phyloP scores from a whole-genome alignment of 441 rosid species.

The Dalechampia spathulata region DNA sequence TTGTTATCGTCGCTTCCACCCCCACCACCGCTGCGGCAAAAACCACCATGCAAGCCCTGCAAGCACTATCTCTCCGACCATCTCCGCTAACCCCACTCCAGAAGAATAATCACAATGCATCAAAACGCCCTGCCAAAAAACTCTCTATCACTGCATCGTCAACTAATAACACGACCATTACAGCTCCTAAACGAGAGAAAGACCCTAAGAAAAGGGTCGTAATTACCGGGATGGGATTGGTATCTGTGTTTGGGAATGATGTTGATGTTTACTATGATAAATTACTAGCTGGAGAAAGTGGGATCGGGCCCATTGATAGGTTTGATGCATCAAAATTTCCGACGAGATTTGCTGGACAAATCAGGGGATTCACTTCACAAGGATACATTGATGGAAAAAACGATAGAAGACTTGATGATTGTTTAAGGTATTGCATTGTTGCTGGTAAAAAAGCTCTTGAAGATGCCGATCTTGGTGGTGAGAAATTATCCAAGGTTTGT shows the following conservation, averaged over 20 bases:
- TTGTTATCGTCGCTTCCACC: constrained; percentile 25
- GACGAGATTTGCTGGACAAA: constrained; percentile 94
- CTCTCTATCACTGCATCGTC: constrained; percentile 50
- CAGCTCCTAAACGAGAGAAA: constrained; percentile 83
- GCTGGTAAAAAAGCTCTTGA: constrained; percentile 94
- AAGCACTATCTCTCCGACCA: constrained; percentile 44
- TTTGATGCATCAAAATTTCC: constrained; percentile 96
- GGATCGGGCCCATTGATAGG: constrained; percentile 78
- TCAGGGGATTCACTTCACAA: constrained; percentile 68
- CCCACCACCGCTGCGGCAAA: neutral
- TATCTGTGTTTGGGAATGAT: constrained; percentile 91
- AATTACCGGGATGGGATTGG: constrained; percentile 88
- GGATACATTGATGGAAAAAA: constrained; percentile 94
- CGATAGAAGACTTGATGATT: constrained; percentile 88
- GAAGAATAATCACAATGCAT: constrained; percentile 22
- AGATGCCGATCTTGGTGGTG: constrained; percentile 83
- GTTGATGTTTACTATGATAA: constrained; percentile 75
- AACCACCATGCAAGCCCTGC: constrained; percentile 62
- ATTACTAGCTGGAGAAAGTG: constrained; percentile 83
- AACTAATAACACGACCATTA: constrained; percentile 33
- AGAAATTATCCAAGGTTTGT: constrained; percentile 50
- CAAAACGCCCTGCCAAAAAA: constrained; percentile 20
- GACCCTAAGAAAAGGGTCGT: constrained; percentile 97
- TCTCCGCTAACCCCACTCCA: constrained; percentile 51
- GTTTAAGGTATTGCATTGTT: constrained; percentile 94